Evolutionary conservation across 352 stramenopile genomes (phyloP).

Genomic region (Thraustochytrium striatum): DNA sequence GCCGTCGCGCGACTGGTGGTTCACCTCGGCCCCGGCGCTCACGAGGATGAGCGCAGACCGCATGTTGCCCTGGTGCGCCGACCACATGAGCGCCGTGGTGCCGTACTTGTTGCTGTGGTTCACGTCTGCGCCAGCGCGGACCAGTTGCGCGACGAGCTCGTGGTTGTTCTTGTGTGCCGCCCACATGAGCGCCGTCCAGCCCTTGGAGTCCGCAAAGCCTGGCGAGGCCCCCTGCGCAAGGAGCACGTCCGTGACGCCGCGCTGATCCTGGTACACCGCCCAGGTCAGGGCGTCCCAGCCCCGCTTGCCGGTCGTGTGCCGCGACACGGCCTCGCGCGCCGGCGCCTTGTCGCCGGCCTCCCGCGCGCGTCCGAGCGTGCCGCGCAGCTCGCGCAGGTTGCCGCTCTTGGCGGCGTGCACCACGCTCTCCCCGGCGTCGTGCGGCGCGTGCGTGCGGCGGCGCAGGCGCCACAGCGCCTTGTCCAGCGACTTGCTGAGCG

Average conservation of each 20-base stretch:
- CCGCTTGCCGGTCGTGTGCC: not conserved
- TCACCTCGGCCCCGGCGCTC: not conserved
- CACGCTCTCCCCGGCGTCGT: not conserved
- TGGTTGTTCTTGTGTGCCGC: conserved; percentile 26
- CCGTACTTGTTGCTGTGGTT: conserved; percentile 20
- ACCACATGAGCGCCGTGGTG: conserved; percentile 8
- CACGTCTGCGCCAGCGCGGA: not conserved
- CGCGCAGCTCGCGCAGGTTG: not conserved
- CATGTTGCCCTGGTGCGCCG: conserved; percentile 20
- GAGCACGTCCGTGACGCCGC: not conserved
- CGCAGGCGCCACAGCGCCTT: not conserved
- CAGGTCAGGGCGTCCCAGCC: not conserved
- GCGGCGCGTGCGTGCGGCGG: not conserved
- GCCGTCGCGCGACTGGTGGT: conserved; percentile 5
- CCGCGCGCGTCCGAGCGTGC: no score
- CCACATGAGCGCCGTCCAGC: conserved; percentile 42
- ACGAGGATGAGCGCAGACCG: not conserved
- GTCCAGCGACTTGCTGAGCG: conserved; percentile 12
- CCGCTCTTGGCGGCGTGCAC: not conserved
- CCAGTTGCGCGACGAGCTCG: not conserved
- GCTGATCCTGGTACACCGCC: conserved; percentile 3
- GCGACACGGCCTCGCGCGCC: not conserved
- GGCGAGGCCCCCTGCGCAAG: not conserved
- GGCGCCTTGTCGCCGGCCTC: not conserved
- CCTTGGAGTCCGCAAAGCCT: conserved; percentile 1